phyloP scores from a whole-genome alignment of 192 early-diverging fungal species.

The Coemansia sp. region DNA sequence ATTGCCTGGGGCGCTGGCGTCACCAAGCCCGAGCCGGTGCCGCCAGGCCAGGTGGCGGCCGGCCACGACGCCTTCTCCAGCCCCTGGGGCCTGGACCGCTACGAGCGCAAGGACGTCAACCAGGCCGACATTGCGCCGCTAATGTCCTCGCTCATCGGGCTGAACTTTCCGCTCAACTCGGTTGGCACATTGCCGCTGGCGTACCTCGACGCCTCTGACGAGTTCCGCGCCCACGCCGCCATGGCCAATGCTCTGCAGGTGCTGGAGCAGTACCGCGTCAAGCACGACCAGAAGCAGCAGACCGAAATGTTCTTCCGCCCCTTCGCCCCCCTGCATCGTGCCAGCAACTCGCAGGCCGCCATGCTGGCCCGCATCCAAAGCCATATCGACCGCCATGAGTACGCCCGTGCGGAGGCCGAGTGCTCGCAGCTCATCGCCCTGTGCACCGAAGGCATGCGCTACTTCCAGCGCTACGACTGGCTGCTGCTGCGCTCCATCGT shows the following conservation, averaged over 20 bases:
- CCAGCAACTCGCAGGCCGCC: conserved; percentile 47
- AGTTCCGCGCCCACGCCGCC: conserved; percentile 70
- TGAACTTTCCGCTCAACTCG: conserved; percentile 88
- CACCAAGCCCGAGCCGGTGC: conserved; percentile 40
- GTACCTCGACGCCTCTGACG: conserved; percentile 65
- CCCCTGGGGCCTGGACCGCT: conserved; percentile 60
- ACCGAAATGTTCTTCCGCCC: conserved; percentile 78
- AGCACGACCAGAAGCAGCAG: conserved; percentile 70
- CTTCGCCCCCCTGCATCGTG: conserved; percentile 59
- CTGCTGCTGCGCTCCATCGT: conserved; percentile 80
- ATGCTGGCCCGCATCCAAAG: conserved; percentile 54
- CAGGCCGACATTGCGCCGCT: conserved; percentile 96
- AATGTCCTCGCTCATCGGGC: conserved; percentile 84
- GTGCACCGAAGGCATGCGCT: conserved; percentile 79
- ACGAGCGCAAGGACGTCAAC: conserved; percentile 73
- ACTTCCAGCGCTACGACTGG: conserved; percentile 98
- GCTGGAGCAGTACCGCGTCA: conserved; percentile 79
- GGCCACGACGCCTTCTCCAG: conserved; percentile 73
- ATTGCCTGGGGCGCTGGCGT: conserved; percentile 94
- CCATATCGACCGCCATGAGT: conserved; percentile 56
- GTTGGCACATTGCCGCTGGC: conserved; percentile 81
- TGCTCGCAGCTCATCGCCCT: conserved; percentile 59
- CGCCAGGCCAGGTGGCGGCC: conserved; percentile 31
- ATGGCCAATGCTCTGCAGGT: conserved; percentile 82
- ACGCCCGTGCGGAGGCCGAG: conserved; percentile 61